Evolutionary conservation across 2,329 filamentous ascomycete genomes (phyloP).

Genomic region (Myriangium duriaei): DNA sequence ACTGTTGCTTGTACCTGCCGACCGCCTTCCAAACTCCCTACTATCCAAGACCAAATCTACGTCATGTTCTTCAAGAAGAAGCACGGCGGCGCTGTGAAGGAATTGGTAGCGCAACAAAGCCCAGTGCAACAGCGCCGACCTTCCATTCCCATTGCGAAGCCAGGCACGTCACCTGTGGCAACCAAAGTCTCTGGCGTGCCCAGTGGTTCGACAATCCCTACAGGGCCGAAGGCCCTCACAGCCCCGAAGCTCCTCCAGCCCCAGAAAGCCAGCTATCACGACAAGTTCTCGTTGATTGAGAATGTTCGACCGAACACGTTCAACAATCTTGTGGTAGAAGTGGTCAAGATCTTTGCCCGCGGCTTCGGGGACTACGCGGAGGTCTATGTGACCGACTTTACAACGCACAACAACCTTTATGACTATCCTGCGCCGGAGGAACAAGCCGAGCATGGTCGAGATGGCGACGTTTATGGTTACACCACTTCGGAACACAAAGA

Average conservation of each 20-base stretch:
- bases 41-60: constrained; percentile 14
- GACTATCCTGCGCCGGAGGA: constrained; percentile 35
- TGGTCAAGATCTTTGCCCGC: constrained; percentile 45
- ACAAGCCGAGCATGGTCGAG: constrained; percentile 22
- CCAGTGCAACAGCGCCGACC: neutral
- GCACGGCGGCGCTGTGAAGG: constrained; percentile 1
- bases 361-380: constrained; percentile 33
- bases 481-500: constrained; percentile 21
- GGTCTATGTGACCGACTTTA: constrained; percentile 75
- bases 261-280: constrained; percentile 17
- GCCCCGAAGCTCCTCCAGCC: neutral
- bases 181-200: neutral
- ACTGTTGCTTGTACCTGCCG: constrained; percentile 5
- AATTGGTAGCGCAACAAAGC: neutral
- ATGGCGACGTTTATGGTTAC: constrained; percentile 48
- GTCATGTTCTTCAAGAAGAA: constrained; percentile 11
- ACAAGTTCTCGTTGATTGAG: constrained; percentile 54
- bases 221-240: constrained; percentile 10
- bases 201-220: constrained; percentile 5
- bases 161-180: no score
- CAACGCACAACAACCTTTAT: constrained; percentile 53
- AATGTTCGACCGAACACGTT: constrained; percentile 47
- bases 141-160: no score
- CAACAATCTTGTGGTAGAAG: constrained; percentile 58
- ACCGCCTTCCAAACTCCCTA: constrained; percentile 5